Evolutionary conservation across 2,329 filamentous ascomycete genomes (phyloP).

Genomic region (Leptographium procerum): DNA sequence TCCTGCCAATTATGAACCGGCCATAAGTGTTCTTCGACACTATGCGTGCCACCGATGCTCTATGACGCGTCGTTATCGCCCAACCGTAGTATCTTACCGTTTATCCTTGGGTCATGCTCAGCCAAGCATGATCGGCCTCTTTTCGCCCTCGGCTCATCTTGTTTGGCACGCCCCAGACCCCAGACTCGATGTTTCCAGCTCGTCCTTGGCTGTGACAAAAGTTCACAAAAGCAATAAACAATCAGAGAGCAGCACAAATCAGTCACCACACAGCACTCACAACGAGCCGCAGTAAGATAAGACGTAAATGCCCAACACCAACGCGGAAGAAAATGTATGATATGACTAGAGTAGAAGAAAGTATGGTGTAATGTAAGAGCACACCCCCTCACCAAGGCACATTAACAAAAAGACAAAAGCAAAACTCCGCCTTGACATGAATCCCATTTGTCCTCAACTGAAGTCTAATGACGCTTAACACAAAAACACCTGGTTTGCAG

Average conservation of each 20-base stretch:
- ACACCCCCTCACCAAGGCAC: background rate
- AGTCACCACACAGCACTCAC: background rate
- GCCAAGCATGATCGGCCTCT: background rate
- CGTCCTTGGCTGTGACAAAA: background rate
- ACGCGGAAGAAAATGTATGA: background rate
- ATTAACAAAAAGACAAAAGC: slow-evolving; percentile 1
- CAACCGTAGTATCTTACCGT: background rate
- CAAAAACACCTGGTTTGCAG: background rate
- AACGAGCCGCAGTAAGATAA: background rate
- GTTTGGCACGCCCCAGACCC: background rate
- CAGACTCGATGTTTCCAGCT: background rate
- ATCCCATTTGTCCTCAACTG: slow-evolving; percentile 1
- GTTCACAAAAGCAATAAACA: background rate
- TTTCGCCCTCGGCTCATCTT: background rate
- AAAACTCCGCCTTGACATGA: slow-evolving; percentile 10
- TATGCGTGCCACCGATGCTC: background rate
- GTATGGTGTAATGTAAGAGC: background rate
- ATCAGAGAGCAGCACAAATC: background rate
- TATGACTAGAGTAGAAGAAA: background rate
- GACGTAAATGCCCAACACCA: background rate
- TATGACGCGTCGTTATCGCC: background rate
- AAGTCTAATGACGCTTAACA: slow-evolving; percentile 7
- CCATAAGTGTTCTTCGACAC: too few species aligned
- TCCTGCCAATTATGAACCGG: too few species aligned
- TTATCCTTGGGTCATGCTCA: background rate